Conservation (phyloP, 441 rosid species). For the Mallotus repandus region DNA sequence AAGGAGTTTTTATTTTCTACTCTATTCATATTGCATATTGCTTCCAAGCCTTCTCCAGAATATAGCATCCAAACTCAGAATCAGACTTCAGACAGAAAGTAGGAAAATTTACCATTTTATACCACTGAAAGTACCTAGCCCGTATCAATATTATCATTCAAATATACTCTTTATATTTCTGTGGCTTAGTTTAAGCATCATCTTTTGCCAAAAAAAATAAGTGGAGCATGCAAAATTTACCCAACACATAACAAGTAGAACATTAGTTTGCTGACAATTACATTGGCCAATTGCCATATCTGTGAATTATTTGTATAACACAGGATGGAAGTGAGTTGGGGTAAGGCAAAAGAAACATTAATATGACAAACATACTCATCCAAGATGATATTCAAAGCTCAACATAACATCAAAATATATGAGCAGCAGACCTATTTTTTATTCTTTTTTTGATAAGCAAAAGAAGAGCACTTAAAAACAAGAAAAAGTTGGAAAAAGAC, state of each 20-base stretch:
- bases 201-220: not conserved
- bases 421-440: not conserved
- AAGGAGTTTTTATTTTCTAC: not conserved
- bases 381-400: not conserved
- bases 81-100: not conserved
- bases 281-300: not conserved
- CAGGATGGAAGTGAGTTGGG: not conserved
- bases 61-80: not conserved
- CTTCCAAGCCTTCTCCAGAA: not conserved
- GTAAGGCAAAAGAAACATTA: not conserved
- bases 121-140: not conserved
- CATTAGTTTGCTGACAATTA: not conserved
- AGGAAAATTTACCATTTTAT: not conserved
- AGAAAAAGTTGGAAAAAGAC: constrained; percentile 10
- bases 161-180: not conserved
- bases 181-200: not conserved
- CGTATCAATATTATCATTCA: not conserved
- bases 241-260: not conserved
- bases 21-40: not conserved
- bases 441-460: too few relatives aligned
- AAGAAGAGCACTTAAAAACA: not conserved
- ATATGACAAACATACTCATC: not conserved
- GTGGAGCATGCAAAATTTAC: not conserved
- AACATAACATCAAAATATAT: too few relatives aligned
- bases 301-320: not conserved